Conservation (phyloP, 495 filamentous ascomycete genomes). For the Xanthoparmelia taractica region DNA sequence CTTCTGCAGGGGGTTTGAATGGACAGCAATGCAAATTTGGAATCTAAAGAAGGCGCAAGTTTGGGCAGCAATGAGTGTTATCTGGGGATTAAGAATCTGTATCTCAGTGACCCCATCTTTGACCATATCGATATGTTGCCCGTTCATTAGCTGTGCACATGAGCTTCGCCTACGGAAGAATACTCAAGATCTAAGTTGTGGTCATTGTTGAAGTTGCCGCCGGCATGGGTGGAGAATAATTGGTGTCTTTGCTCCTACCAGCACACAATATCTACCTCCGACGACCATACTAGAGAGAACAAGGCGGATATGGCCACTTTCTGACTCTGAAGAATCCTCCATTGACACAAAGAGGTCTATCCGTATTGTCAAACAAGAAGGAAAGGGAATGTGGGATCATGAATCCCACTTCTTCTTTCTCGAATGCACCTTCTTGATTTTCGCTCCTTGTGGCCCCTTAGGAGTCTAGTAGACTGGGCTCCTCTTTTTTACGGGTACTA, state of each 20-base stretch:
- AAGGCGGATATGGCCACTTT: too few species aligned
- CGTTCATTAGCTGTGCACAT: not conserved
- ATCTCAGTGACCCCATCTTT: too few species aligned
- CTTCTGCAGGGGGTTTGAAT: not conserved
- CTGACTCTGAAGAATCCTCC: too few species aligned
- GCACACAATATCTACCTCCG: too few species aligned
- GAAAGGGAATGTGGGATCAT: too few species aligned
- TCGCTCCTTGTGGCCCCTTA: not conserved
- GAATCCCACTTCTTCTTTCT: too few species aligned
- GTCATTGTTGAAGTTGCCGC: not conserved
- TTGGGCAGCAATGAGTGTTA: not conserved
- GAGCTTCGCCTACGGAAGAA: not conserved
- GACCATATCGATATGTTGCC: not conserved
- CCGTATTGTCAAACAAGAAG: too few species aligned
- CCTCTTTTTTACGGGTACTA: not conserved
- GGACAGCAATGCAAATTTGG: not conserved
- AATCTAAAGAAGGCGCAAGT: not conserved
- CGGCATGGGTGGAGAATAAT: too few species aligned
- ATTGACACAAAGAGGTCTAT: too few species aligned
- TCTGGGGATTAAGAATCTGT: not conserved
- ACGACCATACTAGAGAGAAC: too few species aligned
- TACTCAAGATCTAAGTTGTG: not conserved
- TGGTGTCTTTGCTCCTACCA: too few species aligned
- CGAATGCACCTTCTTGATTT: too few species aligned
- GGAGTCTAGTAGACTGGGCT: slow-evolving; percentile 17